Evolutionary conservation across 1,284 basidiomycete genomes (phyloP).

Genomic region (Schizophyllum amplum): DNA sequence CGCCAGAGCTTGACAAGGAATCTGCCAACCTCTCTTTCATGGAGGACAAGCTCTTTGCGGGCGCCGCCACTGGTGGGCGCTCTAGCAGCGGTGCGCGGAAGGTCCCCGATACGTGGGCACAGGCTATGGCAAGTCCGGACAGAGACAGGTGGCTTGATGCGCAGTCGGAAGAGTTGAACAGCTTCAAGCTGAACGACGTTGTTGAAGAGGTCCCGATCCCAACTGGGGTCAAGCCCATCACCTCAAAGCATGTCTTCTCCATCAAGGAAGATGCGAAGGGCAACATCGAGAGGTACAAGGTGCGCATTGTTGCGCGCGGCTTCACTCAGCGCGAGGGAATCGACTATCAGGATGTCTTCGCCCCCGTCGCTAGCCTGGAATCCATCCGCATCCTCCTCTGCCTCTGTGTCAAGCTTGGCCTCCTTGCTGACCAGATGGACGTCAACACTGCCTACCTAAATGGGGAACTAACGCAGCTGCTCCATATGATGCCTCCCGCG

Average conservation of each 20-base stretch:
- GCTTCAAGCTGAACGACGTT: conserved; percentile 11
- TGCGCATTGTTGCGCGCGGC: conserved; percentile 13
- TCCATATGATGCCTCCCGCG: conserved; percentile 14
- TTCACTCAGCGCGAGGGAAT: conserved; percentile 7
- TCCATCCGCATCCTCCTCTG: conserved; percentile 25
- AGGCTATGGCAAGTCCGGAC: too few species aligned
- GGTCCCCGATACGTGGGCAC: not conserved
- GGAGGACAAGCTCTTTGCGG: not conserved
- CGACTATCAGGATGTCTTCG: conserved; percentile 24
- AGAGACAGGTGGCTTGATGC: too few species aligned
- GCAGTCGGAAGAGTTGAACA: conserved; percentile 1
- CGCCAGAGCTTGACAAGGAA: too few species aligned
- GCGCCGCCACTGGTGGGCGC: not conserved
- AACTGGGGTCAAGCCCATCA: conserved; percentile 11
- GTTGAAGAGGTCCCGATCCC: conserved; percentile 15
- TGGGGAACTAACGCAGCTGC: conserved; percentile 13
- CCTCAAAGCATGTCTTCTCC: not conserved
- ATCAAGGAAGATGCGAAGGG: conserved; percentile 6
- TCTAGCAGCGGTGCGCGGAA: not conserved
- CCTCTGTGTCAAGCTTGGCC: conserved; percentile 20
- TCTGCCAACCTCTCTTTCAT: too few species aligned
- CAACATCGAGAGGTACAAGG: conserved; percentile 11
- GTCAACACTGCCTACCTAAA: conserved; percentile 25
- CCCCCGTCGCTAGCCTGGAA: conserved; percentile 22
- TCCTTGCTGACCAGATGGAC: conserved; percentile 26